A percentile compares a stretch with the other conserved stretches of the same genome.
These are phyloP conservation scores for Monascus purpureus DNA, from an alignment of 495 filamentous ascomycete species.

Conservation along the genomic window DNA sequence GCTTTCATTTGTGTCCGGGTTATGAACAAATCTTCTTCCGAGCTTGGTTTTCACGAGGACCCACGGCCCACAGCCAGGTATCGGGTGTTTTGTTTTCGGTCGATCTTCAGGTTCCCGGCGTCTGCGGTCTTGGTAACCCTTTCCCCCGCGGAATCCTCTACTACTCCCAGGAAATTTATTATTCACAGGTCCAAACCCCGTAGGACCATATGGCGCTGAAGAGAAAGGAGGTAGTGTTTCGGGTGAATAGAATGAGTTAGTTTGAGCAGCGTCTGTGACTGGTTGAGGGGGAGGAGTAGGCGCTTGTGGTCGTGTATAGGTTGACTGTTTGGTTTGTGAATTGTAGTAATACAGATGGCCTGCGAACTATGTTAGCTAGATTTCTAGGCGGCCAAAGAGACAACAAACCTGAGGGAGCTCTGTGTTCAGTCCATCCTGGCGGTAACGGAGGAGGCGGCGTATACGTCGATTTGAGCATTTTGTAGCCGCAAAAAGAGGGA, in stretches of 20 bases:
- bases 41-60: slow-evolving; percentile 81
- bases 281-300: slow-evolving; percentile 11
- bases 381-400: too few species aligned
- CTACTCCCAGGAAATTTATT: slow-evolving; percentile 9
- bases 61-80: slow-evolving; percentile 82
- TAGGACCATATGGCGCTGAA: slow-evolving; percentile 25
- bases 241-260: slow-evolving; percentile 16
- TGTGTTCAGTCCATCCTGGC: slow-evolving; percentile 84
- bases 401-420: slow-evolving; percentile 61
- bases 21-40: slow-evolving; percentile 78
- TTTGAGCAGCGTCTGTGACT: slow-evolving; percentile 7
- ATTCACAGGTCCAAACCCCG: slow-evolving; percentile 10
- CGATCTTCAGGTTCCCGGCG: slow-evolving; percentile 55
- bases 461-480: slow-evolving; percentile 33
- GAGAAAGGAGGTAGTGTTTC: slow-evolving; percentile 27
- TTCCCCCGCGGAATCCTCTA: slow-evolving; percentile 35
- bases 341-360: slow-evolving; percentile 87
- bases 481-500: background rate
- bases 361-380: slow-evolving; percentile 14
- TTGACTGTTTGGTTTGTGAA: slow-evolving; percentile 71
- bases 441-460: slow-evolving; percentile 44
- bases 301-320: slow-evolving; percentile 56
- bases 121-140: slow-evolving; percentile 36
- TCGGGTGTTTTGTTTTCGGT: slow-evolving; percentile 63
- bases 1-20: slow-evolving; percentile 66